Conservation (phyloP, 495 filamentous ascomycete species). For the Xylaria sp. region DNA sequence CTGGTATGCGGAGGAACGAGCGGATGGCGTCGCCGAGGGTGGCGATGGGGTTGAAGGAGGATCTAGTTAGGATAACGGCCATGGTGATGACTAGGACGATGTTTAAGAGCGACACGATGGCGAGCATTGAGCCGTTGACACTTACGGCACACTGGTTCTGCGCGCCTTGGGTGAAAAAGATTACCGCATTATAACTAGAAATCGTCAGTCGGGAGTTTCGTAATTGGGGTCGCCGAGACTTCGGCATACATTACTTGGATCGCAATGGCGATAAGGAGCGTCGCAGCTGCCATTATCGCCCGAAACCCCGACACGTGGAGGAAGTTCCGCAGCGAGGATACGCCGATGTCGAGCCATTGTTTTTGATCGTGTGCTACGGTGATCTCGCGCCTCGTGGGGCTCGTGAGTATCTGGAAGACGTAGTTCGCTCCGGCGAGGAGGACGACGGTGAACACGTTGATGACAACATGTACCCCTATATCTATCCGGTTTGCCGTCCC, state of each 20-base stretch:
- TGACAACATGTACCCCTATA: slow-evolving; percentile 45
- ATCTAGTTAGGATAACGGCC: slow-evolving; percentile 41
- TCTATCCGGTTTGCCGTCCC: slow-evolving; percentile 40
- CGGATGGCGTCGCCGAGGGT: slow-evolving; percentile 55
- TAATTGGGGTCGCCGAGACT: not conserved
- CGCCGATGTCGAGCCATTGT: slow-evolving; percentile 62
- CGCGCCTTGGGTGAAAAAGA: slow-evolving; percentile 46
- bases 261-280: slow-evolving; percentile 46
- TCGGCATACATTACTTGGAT: slow-evolving; percentile 53
- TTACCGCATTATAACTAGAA: slow-evolving; percentile 55
- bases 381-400: slow-evolving; percentile 61
- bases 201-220: slow-evolving; percentile 25
- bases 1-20: slow-evolving; percentile 52
- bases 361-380: slow-evolving; percentile 51
- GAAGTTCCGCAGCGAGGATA: slow-evolving; percentile 59
- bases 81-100: slow-evolving; percentile 45
- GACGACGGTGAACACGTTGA: slow-evolving; percentile 46
- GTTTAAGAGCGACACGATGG: slow-evolving; percentile 49
- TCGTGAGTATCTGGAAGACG: slow-evolving; percentile 58
- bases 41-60: slow-evolving; percentile 47
- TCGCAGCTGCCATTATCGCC: slow-evolving; percentile 45
- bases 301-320: slow-evolving; percentile 45
- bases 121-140: slow-evolving; percentile 50
- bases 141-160: slow-evolving; percentile 46
- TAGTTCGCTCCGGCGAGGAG: slow-evolving; percentile 55